Base-by-base conservation (phyloP, 1,284 basidiomycete genomes). In the Polyporus tsugae region DNA sequence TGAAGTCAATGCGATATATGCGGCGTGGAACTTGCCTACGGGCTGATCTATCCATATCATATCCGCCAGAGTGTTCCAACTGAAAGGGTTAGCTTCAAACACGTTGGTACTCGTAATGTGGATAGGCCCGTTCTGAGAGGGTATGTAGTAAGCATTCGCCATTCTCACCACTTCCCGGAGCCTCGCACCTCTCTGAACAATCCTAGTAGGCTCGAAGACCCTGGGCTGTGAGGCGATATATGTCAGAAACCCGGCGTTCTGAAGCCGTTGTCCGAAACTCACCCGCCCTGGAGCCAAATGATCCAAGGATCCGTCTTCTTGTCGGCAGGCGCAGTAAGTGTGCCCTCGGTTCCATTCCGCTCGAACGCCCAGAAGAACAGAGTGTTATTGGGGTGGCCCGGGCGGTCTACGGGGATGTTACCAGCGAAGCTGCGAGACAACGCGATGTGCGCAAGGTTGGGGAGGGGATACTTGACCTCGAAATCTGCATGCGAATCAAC, bases 21-120 rank as follows among this genome's bases (percentile, higher is more conserved):
- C 36, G 17, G 53, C 39, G 63, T 44, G 63, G 65, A 55, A 39
- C 65, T 61, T 63, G 67, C 67, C 60, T 36, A 91, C 91, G 66
- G 91, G 91, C 68, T 92, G 90, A 75, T 92, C 91, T 55, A 92
- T 80, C 88, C 89, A 92, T 65, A 92, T 82, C 67, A 85, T 87
- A 78, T 93, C 91, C 1, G 87, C 86, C 41, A 90, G 76, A 52
- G 80, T 84, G 72, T 86, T 79, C 88, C 91, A 91, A 73, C 86
- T 85, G 75, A 86, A 83, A 25, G 83, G 78, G 71, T 92, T 91
- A 7, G 81, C 74, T 22, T 46, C 44, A 9, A 81, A 75, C 22
- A 81, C 81, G 15, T 86, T 78, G 11, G 82, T 83, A 69, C 87
- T 87, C 73, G 90, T 79, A 60, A 92, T 82, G 4, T 83, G 83